Evolutionary conservation across 768 basidiomycete genomes (phyloP), one percentile per base, ranked within the genome.

Genomic region (Lactarius akahatsu): DNA sequence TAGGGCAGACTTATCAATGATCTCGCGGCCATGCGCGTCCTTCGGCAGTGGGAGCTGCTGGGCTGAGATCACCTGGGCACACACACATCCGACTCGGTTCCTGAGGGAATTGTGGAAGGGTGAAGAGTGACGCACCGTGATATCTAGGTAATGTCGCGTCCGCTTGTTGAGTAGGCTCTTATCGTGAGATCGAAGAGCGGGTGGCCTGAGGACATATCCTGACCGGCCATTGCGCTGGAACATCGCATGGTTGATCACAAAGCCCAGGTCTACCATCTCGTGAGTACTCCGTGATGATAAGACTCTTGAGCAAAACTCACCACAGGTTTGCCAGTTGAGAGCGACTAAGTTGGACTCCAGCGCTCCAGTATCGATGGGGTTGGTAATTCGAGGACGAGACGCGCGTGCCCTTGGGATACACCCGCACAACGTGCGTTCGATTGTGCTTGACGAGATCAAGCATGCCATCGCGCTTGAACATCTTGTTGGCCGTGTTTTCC

Each of bases 271-370:
- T 94, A 74, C 5, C 60, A 34, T 28, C 40, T 61, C 18, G 65
- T 71, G 50, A 71, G 65, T 52, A 47, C 3, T 34, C 13, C 4
- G 38, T 20, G 10, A 2, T 38, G 57, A 28, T 13, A 18, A 45
- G 43, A 16, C 20, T 18, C 1, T 26, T 52, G 38, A 45, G 32
- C 8, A 18, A 23, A 15, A 80, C 87, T 63, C 73, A 96, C 94
- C 95, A 70, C 88, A 88, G 0, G 95, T 98, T 77, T 99, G 96
- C 94, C 95, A 98, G 76, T 99, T 99, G 62, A 99, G 82, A 9
- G 96, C 94, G 0, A 95, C 94, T n/a, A 6, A 98, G 77, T 75
- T 98, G 96, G 15, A 87, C 84, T 0, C 96, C 96, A 2, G 87
- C 87, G 0, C 87, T 86, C 96, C 96, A 99, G 74, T 87, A 95